A percentile compares a stretch with the other conserved stretches of the same genome.
phyloP scores from a whole-genome alignment of 2,329 filamentous ascomycete genomes.

The Chaetoscypha palmicola region DNA sequence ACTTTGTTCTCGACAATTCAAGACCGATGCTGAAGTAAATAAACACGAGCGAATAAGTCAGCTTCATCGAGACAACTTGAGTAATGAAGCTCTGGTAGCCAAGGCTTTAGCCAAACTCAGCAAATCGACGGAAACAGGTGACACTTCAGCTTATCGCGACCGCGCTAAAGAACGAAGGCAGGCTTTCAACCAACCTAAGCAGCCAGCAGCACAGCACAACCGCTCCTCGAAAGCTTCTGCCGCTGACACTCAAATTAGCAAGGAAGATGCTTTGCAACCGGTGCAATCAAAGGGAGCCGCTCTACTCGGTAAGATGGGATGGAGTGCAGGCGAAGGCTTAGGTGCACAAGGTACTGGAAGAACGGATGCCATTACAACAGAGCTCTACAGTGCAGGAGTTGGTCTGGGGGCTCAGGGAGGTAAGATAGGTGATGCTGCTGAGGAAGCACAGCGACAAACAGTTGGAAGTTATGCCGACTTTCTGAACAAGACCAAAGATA shows the following conservation, averaged over 20 bases:
- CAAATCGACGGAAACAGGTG: slow-evolving; percentile 24
- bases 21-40: slow-evolving; percentile 45
- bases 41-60: slow-evolving; percentile 53
- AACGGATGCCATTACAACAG: slow-evolving; percentile 56
- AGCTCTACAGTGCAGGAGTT: slow-evolving; percentile 60
- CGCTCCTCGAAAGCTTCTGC: slow-evolving; percentile 26
- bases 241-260: slow-evolving; percentile 14
- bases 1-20: slow-evolving; percentile 54
- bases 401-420: slow-evolving; percentile 63
- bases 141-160: slow-evolving; percentile 38
- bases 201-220: slow-evolving; percentile 38
- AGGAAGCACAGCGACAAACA: slow-evolving; percentile 56
- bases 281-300: slow-evolving; percentile 55
- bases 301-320: slow-evolving; percentile 67
- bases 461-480: slow-evolving; percentile 55
- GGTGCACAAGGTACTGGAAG: slow-evolving; percentile 56
- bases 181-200: slow-evolving; percentile 54
- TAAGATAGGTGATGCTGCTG: slow-evolving; percentile 61
- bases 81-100: slow-evolving; percentile 40
- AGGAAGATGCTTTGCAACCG: slow-evolving; percentile 32
- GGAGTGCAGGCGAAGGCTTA: slow-evolving; percentile 57
- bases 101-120: slow-evolving; percentile 34
- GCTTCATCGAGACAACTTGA: slow-evolving; percentile 48
- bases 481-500: slow-evolving; percentile 56
- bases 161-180: slow-evolving; percentile 60